phyloP scores from a whole-genome alignment of 2,329 filamentous ascomycete species.

The Bipolaris gigantea region DNA sequence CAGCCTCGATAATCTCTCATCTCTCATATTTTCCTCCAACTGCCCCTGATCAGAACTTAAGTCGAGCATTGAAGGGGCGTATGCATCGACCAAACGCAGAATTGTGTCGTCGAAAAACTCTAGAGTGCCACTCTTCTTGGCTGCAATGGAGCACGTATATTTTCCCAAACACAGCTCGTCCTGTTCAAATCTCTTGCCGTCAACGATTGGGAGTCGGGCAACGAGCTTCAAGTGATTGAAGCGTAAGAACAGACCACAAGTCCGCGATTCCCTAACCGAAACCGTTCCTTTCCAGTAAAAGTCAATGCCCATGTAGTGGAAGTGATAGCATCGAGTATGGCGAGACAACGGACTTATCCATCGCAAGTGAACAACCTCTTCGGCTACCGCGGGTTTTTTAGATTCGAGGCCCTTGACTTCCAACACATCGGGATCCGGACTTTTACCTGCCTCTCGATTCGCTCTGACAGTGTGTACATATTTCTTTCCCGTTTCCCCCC shows the following conservation, averaged over 20 bases:
- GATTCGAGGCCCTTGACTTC: neutral
- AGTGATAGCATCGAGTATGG: constrained; percentile 35
- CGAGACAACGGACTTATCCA: constrained; percentile 33
- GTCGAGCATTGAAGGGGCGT: neutral
- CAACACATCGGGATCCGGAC: constrained; percentile 20
- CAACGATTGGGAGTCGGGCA: constrained; percentile 7
- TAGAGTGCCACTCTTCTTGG: constrained; percentile 31
- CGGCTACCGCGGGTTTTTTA: constrained; percentile 9
- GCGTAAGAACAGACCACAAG: constrained; percentile 25
- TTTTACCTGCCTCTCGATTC: constrained; percentile 15
- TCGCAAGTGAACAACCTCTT: constrained; percentile 30
- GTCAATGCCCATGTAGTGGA: constrained; percentile 29
- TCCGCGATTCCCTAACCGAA: constrained; percentile 26
- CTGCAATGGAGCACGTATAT: constrained; percentile 32
- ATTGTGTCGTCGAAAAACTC: constrained; percentile 33
- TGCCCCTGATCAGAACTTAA: neutral
- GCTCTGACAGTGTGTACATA: constrained; percentile 29
- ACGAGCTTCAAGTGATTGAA: constrained; percentile 41
- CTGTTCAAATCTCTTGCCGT: neutral
- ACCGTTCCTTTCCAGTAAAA: constrained; percentile 44
- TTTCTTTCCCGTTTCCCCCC: constrained; percentile 36
- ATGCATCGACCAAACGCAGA: constrained; percentile 15
- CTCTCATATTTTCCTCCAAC: neutral
- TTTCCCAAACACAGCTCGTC: constrained; percentile 32
- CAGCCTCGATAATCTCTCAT: constrained; percentile 8